Conservation (phyloP, 2,329 filamentous ascomycete genomes). For the Monosporascus cannonballus region DNA sequence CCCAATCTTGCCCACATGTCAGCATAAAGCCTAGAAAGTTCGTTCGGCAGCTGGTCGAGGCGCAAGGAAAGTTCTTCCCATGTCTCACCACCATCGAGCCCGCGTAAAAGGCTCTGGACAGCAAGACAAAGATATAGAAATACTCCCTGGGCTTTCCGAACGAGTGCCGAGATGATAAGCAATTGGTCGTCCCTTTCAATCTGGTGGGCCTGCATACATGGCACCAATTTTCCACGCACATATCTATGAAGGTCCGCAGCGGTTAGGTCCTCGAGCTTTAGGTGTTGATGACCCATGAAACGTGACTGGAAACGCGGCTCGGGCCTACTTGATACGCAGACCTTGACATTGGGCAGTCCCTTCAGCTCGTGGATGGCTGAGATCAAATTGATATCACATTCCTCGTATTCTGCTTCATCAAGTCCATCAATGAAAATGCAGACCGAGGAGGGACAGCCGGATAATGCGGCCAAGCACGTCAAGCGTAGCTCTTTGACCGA, state of each 20-base stretch:
- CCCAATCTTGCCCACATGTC: slow-evolving; percentile 5
- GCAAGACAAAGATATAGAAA: slow-evolving; percentile 2
- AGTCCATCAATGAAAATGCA: slow-evolving; percentile 6
- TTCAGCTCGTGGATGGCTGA: not conserved
- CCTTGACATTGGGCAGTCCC: slow-evolving; percentile 1
- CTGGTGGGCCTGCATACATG: not conserved
- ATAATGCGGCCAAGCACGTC: not conserved
- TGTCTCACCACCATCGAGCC: not conserved
- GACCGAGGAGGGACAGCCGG: not conserved
- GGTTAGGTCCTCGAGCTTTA: slow-evolving; percentile 2
- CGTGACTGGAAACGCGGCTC: not conserved
- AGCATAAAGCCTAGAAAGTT: slow-evolving; percentile 3
- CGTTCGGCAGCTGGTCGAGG: slow-evolving; percentile 2
- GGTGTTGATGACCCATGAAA: not conserved
- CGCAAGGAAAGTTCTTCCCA: not conserved
- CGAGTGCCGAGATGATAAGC: not conserved
- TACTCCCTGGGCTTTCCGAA: slow-evolving; percentile 3
- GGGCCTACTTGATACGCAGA: slow-evolving; percentile 2
- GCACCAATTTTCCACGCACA: not conserved
- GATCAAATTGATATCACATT: not conserved
- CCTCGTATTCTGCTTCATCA: slow-evolving; percentile 3
- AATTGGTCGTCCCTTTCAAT: too few relatives aligned
- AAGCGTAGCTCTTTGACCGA: not conserved
- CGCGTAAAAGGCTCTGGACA: not conserved
- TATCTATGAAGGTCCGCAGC: not conserved